These are phyloP conservation scores for Porodaedalea pini DNA, from an alignment of 1,284 basidiomycete species.

Conservation along the genomic window DNA sequence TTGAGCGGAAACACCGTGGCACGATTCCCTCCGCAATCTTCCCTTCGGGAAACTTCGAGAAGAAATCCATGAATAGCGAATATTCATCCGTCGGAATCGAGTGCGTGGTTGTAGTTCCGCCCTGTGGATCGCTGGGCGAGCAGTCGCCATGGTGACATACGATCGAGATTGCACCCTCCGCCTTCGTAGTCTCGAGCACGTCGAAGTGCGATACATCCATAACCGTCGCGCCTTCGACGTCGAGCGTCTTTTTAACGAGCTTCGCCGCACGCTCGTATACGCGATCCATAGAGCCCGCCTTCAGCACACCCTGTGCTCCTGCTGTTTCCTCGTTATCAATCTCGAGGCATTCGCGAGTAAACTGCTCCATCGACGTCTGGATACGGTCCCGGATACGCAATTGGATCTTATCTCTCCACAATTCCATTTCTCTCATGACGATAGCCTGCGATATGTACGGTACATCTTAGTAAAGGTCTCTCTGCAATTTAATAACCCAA, in stretches of 20 bases:
- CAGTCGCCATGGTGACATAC: conserved; percentile 48
- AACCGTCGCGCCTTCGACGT: conserved; percentile 88
- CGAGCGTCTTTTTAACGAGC: conserved; percentile 84
- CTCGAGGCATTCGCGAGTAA: conserved; percentile 92
- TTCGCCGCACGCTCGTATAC: conserved; percentile 86
- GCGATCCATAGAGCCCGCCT: conserved; percentile 69
- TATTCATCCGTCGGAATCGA: conserved; percentile 69
- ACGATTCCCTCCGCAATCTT: conserved; percentile 82
- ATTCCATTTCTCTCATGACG: conserved; percentile 93
- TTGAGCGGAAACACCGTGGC: conserved; percentile 71
- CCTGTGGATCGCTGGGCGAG: conserved; percentile 30
- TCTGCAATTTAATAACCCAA: not conserved
- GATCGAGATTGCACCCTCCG: conserved; percentile 64
- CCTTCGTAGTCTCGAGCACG: conserved; percentile 70
- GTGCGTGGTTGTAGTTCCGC: conserved; percentile 45
- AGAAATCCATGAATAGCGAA: conserved; percentile 68
- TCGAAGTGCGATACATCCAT: conserved; percentile 92
- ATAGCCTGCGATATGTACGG: conserved; percentile 54
- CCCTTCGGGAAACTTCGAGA: conserved; percentile 76
- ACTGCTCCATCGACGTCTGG: conserved; percentile 93
- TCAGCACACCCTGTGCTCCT: conserved; percentile 25
- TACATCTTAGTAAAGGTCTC: conserved; percentile 8
- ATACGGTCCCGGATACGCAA: conserved; percentile 87
- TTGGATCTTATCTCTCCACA: conserved; percentile 95
- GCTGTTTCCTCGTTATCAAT: conserved; percentile 64